Evolutionary conservation across 306 rosid species (phyloP).

Genomic region (Glycine latifolia): DNA sequence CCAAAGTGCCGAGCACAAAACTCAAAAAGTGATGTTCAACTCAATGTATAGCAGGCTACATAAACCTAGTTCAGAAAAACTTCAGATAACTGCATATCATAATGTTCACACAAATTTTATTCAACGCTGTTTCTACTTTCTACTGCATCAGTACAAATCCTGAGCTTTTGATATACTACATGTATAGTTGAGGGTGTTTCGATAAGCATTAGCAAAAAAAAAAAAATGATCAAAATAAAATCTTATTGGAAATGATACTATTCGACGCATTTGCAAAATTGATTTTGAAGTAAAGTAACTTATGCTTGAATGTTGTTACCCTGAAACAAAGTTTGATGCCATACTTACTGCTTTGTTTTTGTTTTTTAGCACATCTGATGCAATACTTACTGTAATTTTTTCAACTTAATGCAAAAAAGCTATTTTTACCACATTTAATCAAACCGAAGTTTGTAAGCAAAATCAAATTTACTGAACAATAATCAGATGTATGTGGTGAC

Average conservation of each 20-base stretch:
- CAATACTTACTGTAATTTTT: background rate
- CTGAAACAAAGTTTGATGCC: background rate
- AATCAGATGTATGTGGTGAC: too few species aligned
- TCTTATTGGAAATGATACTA: too few species aligned
- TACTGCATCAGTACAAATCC: background rate
- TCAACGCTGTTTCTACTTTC: slow-evolving; percentile 32
- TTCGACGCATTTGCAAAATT: background rate
- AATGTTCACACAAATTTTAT: background rate
- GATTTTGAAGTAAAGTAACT: background rate
- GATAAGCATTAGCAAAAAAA: background rate
- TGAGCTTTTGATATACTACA: background rate
- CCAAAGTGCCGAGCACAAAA: slow-evolving; percentile 27
- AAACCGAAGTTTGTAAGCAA: background rate
- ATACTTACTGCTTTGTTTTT: background rate
- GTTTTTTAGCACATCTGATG: background rate
- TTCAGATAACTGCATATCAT: slow-evolving; percentile 9
- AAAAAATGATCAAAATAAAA: too few species aligned
- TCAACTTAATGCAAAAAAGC: background rate
- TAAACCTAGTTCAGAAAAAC: slow-evolving; percentile 28
- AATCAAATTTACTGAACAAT: background rate
- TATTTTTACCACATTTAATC: background rate
- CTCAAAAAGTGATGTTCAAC: background rate
- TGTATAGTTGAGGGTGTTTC: background rate
- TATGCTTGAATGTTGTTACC: background rate
- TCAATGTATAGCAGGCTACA: background rate